phyloP scores from a whole-genome alignment of 495 filamentous ascomycete species.

The Beverwykella pulmonaria region DNA sequence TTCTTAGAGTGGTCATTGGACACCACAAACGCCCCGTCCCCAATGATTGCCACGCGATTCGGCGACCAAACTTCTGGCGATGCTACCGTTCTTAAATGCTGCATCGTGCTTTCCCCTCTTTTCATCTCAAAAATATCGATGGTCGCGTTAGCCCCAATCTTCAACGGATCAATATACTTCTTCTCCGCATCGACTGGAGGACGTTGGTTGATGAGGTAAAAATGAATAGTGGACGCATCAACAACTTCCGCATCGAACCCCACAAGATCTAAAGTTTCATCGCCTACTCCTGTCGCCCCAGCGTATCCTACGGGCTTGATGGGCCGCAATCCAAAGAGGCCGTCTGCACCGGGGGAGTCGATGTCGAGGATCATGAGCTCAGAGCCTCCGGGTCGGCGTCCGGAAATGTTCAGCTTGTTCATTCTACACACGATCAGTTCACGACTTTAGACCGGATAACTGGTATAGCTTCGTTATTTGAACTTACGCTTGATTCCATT shows the following conservation, averaged over 20 bases:
- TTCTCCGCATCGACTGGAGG: constrained; percentile 47
- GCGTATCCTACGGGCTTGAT: constrained; percentile 8
- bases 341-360: constrained; percentile 5
- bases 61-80: constrained; percentile 13
- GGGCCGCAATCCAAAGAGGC: constrained; percentile 3
- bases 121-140: constrained; percentile 15
- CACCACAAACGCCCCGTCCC: constrained; percentile 5
- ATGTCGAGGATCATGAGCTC: constrained; percentile 13
- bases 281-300: constrained; percentile 2
- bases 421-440: background rate
- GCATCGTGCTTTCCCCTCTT: constrained; percentile 9
- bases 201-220: constrained; percentile 50
- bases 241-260: constrained; percentile 18
- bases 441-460: background rate
- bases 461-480: too few species aligned
- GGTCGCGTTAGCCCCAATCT: constrained; percentile 11
- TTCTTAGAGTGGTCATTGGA: constrained; percentile 18
- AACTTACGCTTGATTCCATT: constrained; percentile 17
- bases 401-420: constrained; percentile 4
- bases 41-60: constrained; percentile 6
- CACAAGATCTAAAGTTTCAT: constrained; percentile 3
- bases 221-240: constrained; percentile 19
- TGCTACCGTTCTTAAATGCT: constrained; percentile 8
- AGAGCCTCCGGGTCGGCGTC: constrained; percentile 5
- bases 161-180: constrained; percentile 38